These are phyloP conservation scores for Aspergillus thermomutatus DNA, from an alignment of 2,329 filamentous ascomycete species.

Conservation along the genomic window DNA sequence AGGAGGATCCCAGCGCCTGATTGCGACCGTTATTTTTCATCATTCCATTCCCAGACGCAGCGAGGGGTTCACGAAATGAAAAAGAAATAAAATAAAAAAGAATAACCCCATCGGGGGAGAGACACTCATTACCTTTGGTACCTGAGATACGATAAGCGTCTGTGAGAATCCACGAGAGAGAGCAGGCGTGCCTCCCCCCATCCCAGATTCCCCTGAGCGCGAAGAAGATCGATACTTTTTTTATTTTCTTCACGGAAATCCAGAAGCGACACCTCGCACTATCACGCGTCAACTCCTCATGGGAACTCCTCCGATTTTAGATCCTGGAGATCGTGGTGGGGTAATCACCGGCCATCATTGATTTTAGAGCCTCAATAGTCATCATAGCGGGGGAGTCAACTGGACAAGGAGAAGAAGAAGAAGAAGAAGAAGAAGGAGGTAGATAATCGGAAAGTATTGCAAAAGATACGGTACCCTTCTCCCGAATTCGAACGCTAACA, in stretches of 20 bases:
- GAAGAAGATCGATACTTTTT: not conserved
- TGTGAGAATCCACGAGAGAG: not conserved
- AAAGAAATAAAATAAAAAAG: too few species aligned
- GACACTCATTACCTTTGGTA: not conserved
- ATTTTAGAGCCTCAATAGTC: not conserved
- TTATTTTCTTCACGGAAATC: not conserved
- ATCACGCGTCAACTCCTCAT: not conserved
- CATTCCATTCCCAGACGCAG: not conserved
- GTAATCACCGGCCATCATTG: not conserved
- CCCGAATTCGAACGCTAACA: not conserved
- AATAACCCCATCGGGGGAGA: not conserved
- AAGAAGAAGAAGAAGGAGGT: not conserved
- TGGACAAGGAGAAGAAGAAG: not conserved
- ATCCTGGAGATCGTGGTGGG: not conserved
- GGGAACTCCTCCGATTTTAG: not conserved
- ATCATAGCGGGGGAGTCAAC: not conserved
- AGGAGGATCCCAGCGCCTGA: conserved; percentile 7
- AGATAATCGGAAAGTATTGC: not conserved
- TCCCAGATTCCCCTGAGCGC: not conserved
- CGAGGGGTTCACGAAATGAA: not conserved
- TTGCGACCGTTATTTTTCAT: conserved; percentile 5
- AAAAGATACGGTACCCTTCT: not conserved
- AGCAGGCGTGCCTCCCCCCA: not conserved
- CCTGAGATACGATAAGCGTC: not conserved
- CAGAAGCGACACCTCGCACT: not conserved